Percentiles rank a stretch among this genome's conserved stretches.
Conservation (phyloP, 768 basidiomycete species). For the Lactifluus rugatus region DNA sequence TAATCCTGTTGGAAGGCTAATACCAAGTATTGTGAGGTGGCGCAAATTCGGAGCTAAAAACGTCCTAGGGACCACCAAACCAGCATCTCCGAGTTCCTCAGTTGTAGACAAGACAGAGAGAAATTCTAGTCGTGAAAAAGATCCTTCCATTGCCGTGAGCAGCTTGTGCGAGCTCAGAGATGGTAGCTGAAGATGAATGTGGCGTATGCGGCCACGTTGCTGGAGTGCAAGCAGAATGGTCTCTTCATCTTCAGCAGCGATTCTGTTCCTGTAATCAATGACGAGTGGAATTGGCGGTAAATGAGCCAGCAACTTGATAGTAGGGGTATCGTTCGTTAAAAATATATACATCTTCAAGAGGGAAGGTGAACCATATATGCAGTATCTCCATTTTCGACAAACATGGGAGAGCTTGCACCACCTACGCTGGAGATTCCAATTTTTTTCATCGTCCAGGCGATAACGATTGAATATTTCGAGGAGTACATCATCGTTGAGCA, state of each 20-base stretch:
- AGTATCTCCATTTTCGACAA: neutral
- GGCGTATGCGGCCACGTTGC: neutral
- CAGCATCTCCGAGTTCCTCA: neutral
- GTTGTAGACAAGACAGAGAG: neutral
- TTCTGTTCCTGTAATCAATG: neutral
- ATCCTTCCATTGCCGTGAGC: neutral
- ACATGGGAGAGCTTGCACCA: conserved; percentile 9
- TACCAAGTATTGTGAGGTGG: neutral
- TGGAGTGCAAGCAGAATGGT: neutral
- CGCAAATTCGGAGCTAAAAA: neutral
- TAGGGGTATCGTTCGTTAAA: neutral
- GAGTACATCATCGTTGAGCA: neutral
- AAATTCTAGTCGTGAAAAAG: neutral
- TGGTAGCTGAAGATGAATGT: neutral
- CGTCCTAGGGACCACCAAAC: neutral
- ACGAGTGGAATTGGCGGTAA: conserved; percentile 1
- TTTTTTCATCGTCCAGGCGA: neutral
- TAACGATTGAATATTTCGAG: neutral
- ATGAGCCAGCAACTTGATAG: neutral
- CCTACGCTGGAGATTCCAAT: neutral
- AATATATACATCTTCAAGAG: neutral
- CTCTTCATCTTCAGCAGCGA: neutral
- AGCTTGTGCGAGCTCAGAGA: neutral
- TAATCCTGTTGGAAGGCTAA: neutral
- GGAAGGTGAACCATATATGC: neutral